These are phyloP conservation scores for Fonsecaea erecta DNA, from an alignment of 2,329 filamentous ascomycete genomes.

Conservation along the genomic window DNA sequence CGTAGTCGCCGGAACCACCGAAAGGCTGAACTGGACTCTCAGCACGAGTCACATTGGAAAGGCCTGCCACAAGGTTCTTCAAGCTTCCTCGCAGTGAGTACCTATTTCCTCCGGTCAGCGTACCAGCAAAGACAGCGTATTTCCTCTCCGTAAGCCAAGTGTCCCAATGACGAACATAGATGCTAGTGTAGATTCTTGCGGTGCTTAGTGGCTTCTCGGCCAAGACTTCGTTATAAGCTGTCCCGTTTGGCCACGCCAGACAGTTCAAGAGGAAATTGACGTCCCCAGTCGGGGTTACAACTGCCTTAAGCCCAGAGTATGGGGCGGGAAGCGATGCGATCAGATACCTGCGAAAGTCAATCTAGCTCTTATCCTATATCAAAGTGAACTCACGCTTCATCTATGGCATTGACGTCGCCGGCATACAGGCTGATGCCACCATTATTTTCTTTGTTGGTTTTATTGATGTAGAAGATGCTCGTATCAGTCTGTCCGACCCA, in stretches of 20 bases:
- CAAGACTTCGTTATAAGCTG: conserved; percentile 68
- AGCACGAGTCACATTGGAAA: conserved; percentile 59
- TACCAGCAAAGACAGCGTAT: conserved; percentile 74
- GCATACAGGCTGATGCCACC: conserved; percentile 49
- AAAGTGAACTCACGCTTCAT: conserved; percentile 39
- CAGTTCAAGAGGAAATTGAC: conserved; percentile 62
- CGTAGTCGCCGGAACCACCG: conserved; percentile 79
- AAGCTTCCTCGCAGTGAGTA: conserved; percentile 56
- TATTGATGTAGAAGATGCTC: conserved; percentile 62
- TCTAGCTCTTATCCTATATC: background rate
- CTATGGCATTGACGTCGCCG: conserved; percentile 43
- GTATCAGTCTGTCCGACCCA: conserved; percentile 73
- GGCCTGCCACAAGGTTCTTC: conserved; percentile 46
- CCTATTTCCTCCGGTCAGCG: conserved; percentile 50
- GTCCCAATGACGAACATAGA: conserved; percentile 86
- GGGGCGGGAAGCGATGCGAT: conserved; percentile 46
- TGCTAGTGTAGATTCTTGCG: conserved; percentile 72
- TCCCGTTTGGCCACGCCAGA: conserved; percentile 69
- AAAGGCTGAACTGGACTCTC: conserved; percentile 63
- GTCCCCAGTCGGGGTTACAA: conserved; percentile 47
- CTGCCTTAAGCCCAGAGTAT: conserved; percentile 47
- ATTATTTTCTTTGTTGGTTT: conserved; percentile 47
- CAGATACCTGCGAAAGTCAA: conserved; percentile 42
- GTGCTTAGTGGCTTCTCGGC: conserved; percentile 65
- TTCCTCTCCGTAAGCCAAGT: conserved; percentile 71